These are phyloP conservation scores for Lasiosphaeriaceae sp. DNA, from an alignment of 495 filamentous ascomycete species.

Conservation along the genomic window DNA sequence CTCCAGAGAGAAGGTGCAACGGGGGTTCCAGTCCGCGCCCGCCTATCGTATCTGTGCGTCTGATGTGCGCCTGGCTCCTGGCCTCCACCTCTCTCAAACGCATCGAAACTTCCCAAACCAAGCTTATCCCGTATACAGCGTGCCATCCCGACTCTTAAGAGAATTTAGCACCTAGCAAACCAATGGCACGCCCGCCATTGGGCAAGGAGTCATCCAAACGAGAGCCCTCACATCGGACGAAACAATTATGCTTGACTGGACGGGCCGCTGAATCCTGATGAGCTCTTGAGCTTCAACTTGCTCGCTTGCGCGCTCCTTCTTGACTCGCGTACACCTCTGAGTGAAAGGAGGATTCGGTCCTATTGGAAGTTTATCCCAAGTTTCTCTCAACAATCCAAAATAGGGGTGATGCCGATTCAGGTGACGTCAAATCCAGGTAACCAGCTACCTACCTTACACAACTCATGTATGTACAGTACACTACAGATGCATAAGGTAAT, in stretches of 20 bases:
- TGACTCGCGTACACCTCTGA: too few relatives aligned
- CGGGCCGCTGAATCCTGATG: slow-evolving; percentile 1
- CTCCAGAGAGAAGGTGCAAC: too few relatives aligned
- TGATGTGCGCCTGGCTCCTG: slow-evolving; percentile 5
- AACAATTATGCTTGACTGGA: not conserved
- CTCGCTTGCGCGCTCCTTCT: too few relatives aligned
- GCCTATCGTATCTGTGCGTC: slow-evolving; percentile 3
- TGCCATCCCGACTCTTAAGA: not conserved
- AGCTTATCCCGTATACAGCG: not conserved
- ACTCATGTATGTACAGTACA: too few relatives aligned
- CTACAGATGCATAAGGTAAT: too few relatives aligned
- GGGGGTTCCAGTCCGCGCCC: not conserved
- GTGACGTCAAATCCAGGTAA: too few relatives aligned
- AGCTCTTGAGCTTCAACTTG: not conserved
- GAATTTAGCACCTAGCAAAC: not conserved
- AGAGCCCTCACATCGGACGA: not conserved
- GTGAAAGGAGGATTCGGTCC: too few relatives aligned
- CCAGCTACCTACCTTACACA: too few relatives aligned
- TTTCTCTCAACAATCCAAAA: too few relatives aligned
- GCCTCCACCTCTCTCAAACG: slow-evolving; percentile 16
- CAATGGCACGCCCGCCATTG: not conserved
- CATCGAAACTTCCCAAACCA: not conserved
- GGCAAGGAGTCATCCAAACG: too few relatives aligned
- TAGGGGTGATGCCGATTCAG: too few relatives aligned
- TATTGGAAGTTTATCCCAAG: too few relatives aligned